phyloP scores from a whole-genome alignment of 345 rosid species.

The Populus ilicifolia region DNA sequence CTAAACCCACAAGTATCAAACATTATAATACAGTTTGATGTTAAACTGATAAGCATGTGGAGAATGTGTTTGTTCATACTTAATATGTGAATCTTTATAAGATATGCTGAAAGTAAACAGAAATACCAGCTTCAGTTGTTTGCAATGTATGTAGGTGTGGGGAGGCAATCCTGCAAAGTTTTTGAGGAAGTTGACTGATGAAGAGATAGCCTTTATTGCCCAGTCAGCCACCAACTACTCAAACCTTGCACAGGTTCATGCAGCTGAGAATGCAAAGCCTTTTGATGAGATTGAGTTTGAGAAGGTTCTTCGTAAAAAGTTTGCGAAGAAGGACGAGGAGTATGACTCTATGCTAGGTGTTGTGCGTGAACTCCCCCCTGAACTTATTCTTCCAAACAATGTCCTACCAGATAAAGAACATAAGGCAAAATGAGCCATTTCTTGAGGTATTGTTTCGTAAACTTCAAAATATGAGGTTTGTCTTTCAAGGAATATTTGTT shows the following conservation, averaged over 20 bases:
- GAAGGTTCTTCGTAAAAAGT: conserved; percentile 83
- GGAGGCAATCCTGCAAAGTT: conserved; percentile 97
- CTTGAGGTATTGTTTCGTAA: conserved; percentile 19
- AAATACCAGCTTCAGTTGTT: neutral
- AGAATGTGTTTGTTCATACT: neutral
- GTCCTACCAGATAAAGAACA: conserved; percentile 49
- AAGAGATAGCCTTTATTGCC: conserved; percentile 69
- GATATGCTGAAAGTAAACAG: neutral
- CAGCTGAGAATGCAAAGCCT: conserved; percentile 81
- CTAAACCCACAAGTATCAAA: neutral
- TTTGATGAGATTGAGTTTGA: conserved; percentile 81
- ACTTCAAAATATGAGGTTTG: conserved; percentile 23
- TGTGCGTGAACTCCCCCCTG: conserved; percentile 73
- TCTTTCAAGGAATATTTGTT: conserved; percentile 30
- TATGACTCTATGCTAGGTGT: conserved; percentile 85
- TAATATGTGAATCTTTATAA: neutral
- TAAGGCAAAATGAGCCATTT: conserved; percentile 49
- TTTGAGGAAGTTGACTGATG: conserved; percentile 72
- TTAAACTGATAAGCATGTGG: too few species aligned
- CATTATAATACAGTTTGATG: too few species aligned
- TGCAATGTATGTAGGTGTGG: conserved; percentile 57
- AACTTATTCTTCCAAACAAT: conserved; percentile 73
- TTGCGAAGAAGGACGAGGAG: conserved; percentile 64
- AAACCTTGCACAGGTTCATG: conserved; percentile 86
- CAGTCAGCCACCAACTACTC: conserved; percentile 72